These are phyloP conservation scores for Hypoxylon sp. DNA, from an alignment of 2,329 filamentous ascomycete genomes.

Conservation along the genomic window DNA sequence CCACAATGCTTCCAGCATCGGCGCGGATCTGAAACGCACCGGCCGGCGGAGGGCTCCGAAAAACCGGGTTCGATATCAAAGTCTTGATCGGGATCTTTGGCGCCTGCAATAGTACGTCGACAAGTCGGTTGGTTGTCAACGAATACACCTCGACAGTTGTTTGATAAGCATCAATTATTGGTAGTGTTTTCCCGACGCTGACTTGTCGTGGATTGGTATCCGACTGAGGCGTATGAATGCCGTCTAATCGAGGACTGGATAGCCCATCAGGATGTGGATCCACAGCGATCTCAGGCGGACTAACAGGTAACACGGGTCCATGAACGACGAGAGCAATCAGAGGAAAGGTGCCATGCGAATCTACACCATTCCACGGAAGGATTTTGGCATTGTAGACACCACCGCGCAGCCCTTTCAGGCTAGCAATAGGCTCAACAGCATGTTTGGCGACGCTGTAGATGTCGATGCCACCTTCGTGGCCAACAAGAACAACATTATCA, in stretches of 20 bases:
- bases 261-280: conserved; percentile 51
- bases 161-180: conserved; percentile 72
- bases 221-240: conserved; percentile 53
- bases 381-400: conserved; percentile 85
- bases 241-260: conserved; percentile 53
- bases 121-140: conserved; percentile 73
- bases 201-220: conserved; percentile 51
- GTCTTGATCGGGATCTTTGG: conserved; percentile 68
- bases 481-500: conserved; percentile 76
- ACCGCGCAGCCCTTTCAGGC: conserved; percentile 79
- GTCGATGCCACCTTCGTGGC: conserved; percentile 82
- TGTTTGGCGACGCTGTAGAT: conserved; percentile 77
- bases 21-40: conserved; percentile 79
- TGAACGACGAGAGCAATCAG: conserved; percentile 83
- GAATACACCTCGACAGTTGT: conserved; percentile 92
- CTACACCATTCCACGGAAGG: conserved; percentile 71
- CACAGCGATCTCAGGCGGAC: conserved; percentile 47
- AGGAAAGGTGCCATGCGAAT: conserved; percentile 68
- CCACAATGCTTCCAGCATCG: conserved; percentile 73
- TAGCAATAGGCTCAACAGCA: conserved; percentile 73
- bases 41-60: conserved; percentile 72
- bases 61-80: conserved; percentile 68
- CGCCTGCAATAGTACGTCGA: conserved; percentile 78
- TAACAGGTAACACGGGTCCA: conserved; percentile 69
- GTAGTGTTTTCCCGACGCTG: conserved; percentile 47